Base-by-base conservation (phyloP, 352 stramenopile species). In the Globisporangium apiculatum region DNA sequence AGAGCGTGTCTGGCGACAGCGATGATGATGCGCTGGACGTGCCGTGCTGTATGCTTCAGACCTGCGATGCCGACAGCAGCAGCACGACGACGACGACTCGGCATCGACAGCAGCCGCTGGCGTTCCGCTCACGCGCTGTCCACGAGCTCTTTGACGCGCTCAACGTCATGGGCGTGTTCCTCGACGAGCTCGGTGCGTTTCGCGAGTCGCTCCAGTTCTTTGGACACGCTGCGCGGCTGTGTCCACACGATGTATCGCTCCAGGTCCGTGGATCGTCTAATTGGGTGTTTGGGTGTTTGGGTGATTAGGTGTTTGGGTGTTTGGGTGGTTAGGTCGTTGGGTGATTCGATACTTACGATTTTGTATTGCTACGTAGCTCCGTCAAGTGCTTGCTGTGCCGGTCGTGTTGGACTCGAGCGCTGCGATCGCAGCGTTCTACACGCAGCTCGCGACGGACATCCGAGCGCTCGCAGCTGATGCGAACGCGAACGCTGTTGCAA, bases 91-190 rank as follows among this genome's bases (percentile, higher is more conserved):
- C n/a, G 17, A 0, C 15, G 35, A 31, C 4, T 17, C 11, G 40
- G 7, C 35, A 10, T 3, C 31, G 11, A 17, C 36, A 40, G 24
- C 17, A 53, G 10, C 46, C 9, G 14, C 45, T 68, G 18, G 45
- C 55, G 7, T 86, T 76, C 49, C 67, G 56, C n/a, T 83, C 67
- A 45, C 18, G 48, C 7, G 82, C 83, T 47, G 65, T 72, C 11
- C 58, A 75, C 45, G 73, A 85, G 51, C 51, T 85, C 2, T 84
- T 73, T 48, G 53, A 85, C 14, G 61, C 73, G 7, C 48, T 79
- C 5, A 76, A 72, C 18, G 60, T 78, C 38, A 82, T 88, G 72
- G 73, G 75, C 18, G 78, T 86, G n/a, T 84, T 86, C 54, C 37
- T 86, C 36, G 79, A 89, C 45, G 78, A 88, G 42, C 43, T 82